Evolutionary conservation across 148 eudicot genomes (phyloP), one percentile per base, ranked within the genome.

Genomic region (Amaranthus hypochondriacus): DNA sequence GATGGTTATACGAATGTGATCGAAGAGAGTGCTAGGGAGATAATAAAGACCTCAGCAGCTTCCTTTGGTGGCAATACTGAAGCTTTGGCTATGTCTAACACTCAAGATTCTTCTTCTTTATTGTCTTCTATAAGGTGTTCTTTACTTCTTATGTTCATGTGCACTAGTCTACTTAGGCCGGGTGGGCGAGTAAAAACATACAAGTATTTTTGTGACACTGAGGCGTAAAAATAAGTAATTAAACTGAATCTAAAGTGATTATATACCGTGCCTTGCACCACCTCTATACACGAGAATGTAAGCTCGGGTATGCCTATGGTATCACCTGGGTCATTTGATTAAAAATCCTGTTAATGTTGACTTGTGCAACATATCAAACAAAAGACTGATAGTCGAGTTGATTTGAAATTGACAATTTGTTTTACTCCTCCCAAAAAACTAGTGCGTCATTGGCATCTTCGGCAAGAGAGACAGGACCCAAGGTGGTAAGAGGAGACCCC

Each of bases 401-500:
- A 28, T 28, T 28, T 28, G 39, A 28, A 28, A 28, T 28, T 28
- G 39, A 28, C 0, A 28, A 28, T 28, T 28, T 28, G 39, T 28
- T 28, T 28, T 28, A 15, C 14, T 13, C 10, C 0, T 4, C 9
- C 58, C 2, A 39, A 73, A 73, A 56, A 65, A 70, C 59, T 75
- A 91, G 98, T 75, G 98, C 98, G 4, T 89, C 98, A 12, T 80
- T 93, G 81, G 98, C 98, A 7, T 92, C 98, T 1, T 70, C 91
- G 84, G 91, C 97, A 7, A 82, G 98, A 75, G 98, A 87, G 74
- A 80, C 95, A 2, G 98, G 97, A 59, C 98, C 98, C 3, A 93
- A 90, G 78, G 93, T 95, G 83, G 97, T 95, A 81, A 89, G 47
- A 77, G 98, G 98, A 77, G 96, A 92, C 83, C 97, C 97, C 1